Percentiles rank a stretch among this genome's conserved stretches.
Conservation (phyloP, 129 eudicot genomes). For the Flaveria robusta region DNA sequence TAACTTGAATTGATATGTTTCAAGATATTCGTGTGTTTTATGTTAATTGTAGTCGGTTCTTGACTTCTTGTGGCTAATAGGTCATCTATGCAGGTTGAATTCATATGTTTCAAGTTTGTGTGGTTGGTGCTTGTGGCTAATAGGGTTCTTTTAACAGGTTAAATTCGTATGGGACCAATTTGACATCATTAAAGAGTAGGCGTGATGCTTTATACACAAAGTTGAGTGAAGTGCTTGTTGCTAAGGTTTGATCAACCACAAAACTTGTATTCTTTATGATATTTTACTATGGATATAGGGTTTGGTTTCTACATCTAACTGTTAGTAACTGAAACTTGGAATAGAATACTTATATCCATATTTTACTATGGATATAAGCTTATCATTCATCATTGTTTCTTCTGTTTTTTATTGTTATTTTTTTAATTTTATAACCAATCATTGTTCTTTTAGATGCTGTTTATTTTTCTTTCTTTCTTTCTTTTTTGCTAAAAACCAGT, state of each 20-base stretch:
- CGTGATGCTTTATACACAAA: constrained; percentile 62
- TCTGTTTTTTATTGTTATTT: background rate
- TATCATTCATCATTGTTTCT: background rate
- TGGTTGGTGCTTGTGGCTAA: constrained; percentile 5
- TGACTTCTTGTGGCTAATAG: no score
- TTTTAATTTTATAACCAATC: background rate
- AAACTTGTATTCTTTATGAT: background rate
- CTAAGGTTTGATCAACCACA: constrained; percentile 53
- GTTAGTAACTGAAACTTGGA: background rate
- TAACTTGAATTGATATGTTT: no score
- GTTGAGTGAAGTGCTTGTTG: constrained; percentile 63
- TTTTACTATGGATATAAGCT: no score
- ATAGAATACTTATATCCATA: no score
- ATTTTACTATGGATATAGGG: background rate
- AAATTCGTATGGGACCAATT: constrained; percentile 60
- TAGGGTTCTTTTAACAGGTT: constrained; percentile 46
- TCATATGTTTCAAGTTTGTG: background rate
- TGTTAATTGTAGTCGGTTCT: no score
- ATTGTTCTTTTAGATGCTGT: background rate
- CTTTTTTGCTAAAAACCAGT: background rate
- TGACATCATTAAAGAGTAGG: constrained; percentile 63
- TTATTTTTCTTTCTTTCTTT: background rate
- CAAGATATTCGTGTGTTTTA: no score
- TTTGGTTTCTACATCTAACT: constrained; percentile 3
- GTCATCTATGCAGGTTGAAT: background rate